These are phyloP conservation scores for Alternaria solani DNA, from an alignment of 2,329 filamentous ascomycete species.

Conservation along the genomic window DNA sequence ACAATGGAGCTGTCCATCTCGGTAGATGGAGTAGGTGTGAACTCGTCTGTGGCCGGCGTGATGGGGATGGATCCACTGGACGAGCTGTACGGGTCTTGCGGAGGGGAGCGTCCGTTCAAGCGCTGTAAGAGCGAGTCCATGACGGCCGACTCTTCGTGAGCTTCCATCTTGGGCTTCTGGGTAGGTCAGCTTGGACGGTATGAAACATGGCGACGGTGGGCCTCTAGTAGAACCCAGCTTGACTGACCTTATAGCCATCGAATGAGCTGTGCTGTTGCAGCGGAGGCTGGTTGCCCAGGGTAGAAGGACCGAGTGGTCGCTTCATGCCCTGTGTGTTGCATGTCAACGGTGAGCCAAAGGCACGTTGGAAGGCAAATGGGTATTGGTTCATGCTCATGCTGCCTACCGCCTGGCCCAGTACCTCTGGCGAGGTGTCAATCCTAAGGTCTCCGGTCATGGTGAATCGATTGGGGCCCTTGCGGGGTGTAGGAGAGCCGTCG, in stretches of 20 bases:
- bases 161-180: constrained; percentile 59
- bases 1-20: constrained; percentile 35
- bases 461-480: constrained; percentile 46
- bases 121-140: constrained; percentile 75
- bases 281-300: constrained; percentile 41
- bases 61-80: constrained; percentile 68
- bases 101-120: constrained; percentile 65
- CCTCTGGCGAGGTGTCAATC: constrained; percentile 47
- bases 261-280: constrained; percentile 29
- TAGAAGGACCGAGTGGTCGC: constrained; percentile 50
- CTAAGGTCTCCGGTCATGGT: constrained; percentile 41
- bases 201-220: neutral
- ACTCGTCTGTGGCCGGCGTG: constrained; percentile 67
- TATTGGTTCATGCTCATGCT: constrained; percentile 32
- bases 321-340: constrained; percentile 49
- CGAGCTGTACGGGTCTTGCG: constrained; percentile 64
- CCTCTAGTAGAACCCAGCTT: neutral
- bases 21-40: constrained; percentile 47
- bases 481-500: constrained; percentile 53
- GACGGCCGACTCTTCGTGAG: constrained; percentile 37
- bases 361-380: constrained; percentile 27
- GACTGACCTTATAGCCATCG: constrained; percentile 46
- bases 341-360: constrained; percentile 44
- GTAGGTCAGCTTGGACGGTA: constrained; percentile 43
- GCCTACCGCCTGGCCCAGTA: constrained; percentile 46